phyloP scores from a whole-genome alignment of 2,329 filamentous ascomycete genomes.

The Alternaria sp. region DNA sequence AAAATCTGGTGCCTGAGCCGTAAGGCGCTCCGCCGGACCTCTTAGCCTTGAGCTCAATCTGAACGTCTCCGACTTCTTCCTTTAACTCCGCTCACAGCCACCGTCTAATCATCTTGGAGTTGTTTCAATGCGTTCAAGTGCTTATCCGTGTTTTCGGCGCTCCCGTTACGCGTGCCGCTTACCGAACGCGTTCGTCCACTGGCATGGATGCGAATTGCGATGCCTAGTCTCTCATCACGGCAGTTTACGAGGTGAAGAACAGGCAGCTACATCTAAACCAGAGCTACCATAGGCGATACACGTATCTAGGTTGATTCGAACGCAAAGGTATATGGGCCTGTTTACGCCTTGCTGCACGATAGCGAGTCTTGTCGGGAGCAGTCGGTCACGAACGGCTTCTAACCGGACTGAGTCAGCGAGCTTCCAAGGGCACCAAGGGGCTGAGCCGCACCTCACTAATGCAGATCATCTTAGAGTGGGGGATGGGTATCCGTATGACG shows the following conservation, averaged over 20 bases:
- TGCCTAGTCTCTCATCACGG: slow-evolving; percentile 38
- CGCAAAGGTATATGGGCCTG: neutral
- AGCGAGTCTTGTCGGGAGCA: slow-evolving; percentile 13
- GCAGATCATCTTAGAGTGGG: slow-evolving; percentile 30
- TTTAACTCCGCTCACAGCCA: slow-evolving; percentile 31
- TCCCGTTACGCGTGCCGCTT: slow-evolving; percentile 27
- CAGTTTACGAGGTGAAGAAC: slow-evolving; percentile 1
- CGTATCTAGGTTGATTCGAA: neutral
- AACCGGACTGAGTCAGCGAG: slow-evolving; percentile 25
- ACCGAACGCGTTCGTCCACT: slow-evolving; percentile 33
- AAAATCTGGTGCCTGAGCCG: slow-evolving; percentile 30
- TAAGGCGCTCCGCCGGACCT: slow-evolving; percentile 22
- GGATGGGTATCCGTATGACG: slow-evolving; percentile 34
- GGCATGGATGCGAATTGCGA: slow-evolving; percentile 31
- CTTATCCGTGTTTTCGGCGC: slow-evolving; percentile 21
- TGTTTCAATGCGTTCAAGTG: slow-evolving; percentile 21
- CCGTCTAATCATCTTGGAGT: slow-evolving; percentile 34
- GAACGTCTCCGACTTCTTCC: slow-evolving; percentile 36
- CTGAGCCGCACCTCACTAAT: slow-evolving; percentile 26
- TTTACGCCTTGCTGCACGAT: neutral
- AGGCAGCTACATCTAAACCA: slow-evolving; percentile 15
- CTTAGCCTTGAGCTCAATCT: slow-evolving; percentile 19
- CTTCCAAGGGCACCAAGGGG: slow-evolving; percentile 24
- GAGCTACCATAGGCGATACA: neutral
- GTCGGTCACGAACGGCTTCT: slow-evolving; percentile 17